phyloP scores from a whole-genome alignment of 768 basidiomycete species.

The Leccinum imitatum region DNA sequence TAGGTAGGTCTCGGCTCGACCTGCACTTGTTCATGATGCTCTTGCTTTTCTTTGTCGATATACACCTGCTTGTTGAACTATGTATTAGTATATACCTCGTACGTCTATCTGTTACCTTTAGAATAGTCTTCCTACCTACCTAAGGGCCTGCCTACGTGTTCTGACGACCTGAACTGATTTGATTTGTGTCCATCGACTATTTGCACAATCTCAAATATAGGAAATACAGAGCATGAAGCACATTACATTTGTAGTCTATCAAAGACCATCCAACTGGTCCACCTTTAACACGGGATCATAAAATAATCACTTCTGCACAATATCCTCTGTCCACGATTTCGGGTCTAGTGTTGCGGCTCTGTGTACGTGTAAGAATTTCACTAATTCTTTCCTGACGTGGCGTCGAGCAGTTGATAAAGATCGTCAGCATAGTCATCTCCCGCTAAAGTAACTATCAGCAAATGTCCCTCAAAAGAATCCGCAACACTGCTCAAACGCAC shows the following conservation, averaged over 20 bases:
- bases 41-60: no score
- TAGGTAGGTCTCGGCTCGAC: no score
- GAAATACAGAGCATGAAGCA: background rate
- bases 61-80: no score
- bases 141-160: no score
- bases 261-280: background rate
- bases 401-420: slow-evolving; percentile 2
- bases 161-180: no score
- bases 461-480: background rate
- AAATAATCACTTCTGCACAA: background rate
- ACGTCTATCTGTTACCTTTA: no score
- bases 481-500: background rate
- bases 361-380: background rate
- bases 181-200: no score
- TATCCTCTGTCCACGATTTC: background rate
- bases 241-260: background rate
- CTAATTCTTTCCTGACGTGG: background rate
- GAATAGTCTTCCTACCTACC: no score
- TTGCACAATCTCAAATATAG: background rate
- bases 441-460: slow-evolving; percentile 4
- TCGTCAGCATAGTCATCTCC: slow-evolving; percentile 1
- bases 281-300: background rate
- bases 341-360: no score
- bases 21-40: no score
- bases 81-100: no score